A percentile compares a stretch with the other conserved stretches of the same genome.
Conservation (phyloP, 2,329 filamentous ascomycete species). For the Plenodomus biglobosus region DNA sequence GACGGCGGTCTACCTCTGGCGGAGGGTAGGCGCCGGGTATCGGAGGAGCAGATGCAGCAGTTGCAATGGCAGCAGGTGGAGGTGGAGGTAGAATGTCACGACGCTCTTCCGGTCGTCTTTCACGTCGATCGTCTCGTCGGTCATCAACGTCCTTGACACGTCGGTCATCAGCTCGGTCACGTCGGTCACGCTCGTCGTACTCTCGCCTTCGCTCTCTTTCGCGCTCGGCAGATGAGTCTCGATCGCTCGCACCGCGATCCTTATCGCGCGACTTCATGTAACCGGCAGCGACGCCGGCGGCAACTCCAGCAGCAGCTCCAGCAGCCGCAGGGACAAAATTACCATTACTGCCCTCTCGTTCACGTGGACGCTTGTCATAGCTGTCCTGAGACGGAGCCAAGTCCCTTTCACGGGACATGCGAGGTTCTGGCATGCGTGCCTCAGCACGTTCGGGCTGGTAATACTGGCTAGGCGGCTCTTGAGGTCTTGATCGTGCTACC, state of each 20-base stretch:
- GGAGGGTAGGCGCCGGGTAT: constrained; percentile 12
- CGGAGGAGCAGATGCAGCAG: constrained; percentile 15
- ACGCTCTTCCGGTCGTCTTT: constrained; percentile 16
- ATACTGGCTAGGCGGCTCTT: constrained; percentile 21
- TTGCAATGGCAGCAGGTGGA: constrained; percentile 17
- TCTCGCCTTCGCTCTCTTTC: constrained; percentile 45
- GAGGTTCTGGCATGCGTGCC: constrained; percentile 35
- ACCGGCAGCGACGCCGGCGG: constrained; percentile 32
- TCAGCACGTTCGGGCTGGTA: constrained; percentile 33
- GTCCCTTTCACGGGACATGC: constrained; percentile 27
- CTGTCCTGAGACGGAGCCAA: constrained; percentile 16
- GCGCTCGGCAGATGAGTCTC: constrained; percentile 46
- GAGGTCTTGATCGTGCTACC: constrained; percentile 14
- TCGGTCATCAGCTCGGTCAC: constrained; percentile 30
- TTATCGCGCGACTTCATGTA: constrained; percentile 37
- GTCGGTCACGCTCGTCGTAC: constrained; percentile 34
- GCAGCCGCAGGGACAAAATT: constrained; percentile 29
- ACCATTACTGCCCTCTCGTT: constrained; percentile 23
- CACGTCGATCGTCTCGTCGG: constrained; percentile 19
- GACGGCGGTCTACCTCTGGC: constrained; percentile 29
- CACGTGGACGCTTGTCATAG: constrained; percentile 39
- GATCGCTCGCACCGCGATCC: constrained; percentile 30
- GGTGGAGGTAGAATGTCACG: constrained; percentile 20
- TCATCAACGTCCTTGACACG: constrained; percentile 23
- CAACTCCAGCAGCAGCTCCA: constrained; percentile 34